These are phyloP conservation scores for Saccharomycopsis olivae DNA, from an alignment of 805 yeast genomes.

Conservation along the genomic window DNA sequence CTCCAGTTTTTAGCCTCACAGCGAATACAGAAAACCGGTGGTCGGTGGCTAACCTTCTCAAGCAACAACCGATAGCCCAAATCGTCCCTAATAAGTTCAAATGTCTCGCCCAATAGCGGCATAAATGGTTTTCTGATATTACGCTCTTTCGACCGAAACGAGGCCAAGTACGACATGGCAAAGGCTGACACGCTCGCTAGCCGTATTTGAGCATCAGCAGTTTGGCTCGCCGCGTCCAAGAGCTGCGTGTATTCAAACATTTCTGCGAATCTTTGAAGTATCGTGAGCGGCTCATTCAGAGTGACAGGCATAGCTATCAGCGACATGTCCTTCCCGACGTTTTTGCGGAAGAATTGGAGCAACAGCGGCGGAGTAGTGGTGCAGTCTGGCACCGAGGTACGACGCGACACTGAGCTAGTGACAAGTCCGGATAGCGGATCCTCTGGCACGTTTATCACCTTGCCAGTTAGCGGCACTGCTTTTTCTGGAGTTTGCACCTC, in stretches of 20 bases:
- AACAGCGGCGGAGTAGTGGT: conserved; percentile 71
- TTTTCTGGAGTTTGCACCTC: conserved; percentile 18
- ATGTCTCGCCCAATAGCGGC: conserved; percentile 90
- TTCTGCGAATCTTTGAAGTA: conserved; percentile 73
- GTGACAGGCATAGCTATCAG: conserved; percentile 90
- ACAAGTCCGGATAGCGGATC: conserved; percentile 50
- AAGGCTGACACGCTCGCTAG: conserved; percentile 66
- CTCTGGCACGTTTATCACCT: conserved; percentile 29
- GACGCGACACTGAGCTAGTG: conserved; percentile 33
- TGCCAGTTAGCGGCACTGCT: background rate
- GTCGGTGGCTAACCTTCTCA: conserved; percentile 85
- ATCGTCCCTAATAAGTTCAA: conserved; percentile 79
- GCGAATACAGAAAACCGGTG: conserved; percentile 73
- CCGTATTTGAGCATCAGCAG: conserved; percentile 43
- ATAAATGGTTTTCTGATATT: conserved; percentile 85
- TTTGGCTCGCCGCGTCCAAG: conserved; percentile 46
- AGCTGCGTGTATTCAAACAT: conserved; percentile 64
- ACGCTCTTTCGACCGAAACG: conserved; percentile 64
- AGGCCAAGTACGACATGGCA: conserved; percentile 66
- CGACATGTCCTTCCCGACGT: conserved; percentile 84
- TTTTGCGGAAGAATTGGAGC: conserved; percentile 69
- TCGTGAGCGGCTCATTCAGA: conserved; percentile 82
- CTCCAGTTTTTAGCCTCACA: conserved; percentile 71
- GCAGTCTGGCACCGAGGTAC: conserved; percentile 48
- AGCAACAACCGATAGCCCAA: conserved; percentile 60